A percentile compares a stretch with the other conserved stretches of the same genome.
Conservation (phyloP, 78 protist genomes). For the slime mould (Dictyostelium discoideum) region DNA sequence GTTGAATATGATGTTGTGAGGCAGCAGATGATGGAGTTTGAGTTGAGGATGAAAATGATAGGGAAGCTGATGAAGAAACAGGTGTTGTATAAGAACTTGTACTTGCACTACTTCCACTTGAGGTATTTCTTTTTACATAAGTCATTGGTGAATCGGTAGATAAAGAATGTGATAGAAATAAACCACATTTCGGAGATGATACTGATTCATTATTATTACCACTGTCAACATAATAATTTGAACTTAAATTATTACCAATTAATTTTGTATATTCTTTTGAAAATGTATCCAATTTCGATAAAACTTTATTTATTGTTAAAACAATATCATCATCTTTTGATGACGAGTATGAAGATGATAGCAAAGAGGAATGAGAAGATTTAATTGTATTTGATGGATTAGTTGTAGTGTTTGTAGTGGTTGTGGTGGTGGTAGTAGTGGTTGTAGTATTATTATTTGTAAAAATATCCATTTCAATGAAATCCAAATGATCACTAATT, state of each 20-base stretch:
- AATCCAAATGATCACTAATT: background rate
- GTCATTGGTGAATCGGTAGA: slow-evolving; percentile 6
- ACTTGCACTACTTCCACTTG: background rate
- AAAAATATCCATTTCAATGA: background rate
- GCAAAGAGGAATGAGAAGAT: too few species aligned
- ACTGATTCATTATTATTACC: background rate
- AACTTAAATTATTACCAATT: background rate
- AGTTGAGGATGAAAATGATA: background rate
- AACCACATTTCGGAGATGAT: background rate
- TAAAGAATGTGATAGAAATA: background rate
- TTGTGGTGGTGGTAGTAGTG: background rate
- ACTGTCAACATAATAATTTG: background rate
- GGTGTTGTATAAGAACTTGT: background rate
- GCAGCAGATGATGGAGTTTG: background rate
- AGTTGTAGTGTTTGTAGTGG: background rate
- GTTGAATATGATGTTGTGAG: background rate
- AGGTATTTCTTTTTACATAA: background rate
- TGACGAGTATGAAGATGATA: background rate
- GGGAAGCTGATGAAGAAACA: background rate
- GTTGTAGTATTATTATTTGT: background rate
- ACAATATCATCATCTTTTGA: background rate
- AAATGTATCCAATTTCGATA: background rate
- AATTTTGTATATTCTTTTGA: background rate
- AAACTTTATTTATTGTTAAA: background rate
- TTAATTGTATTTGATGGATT: background rate